A percentile compares a stretch with the other conserved stretches of the same genome.
Evolutionary conservation across 2,329 filamentous ascomycete genomes (phyloP).

Genomic region (Drechslerella dactyloides): DNA sequence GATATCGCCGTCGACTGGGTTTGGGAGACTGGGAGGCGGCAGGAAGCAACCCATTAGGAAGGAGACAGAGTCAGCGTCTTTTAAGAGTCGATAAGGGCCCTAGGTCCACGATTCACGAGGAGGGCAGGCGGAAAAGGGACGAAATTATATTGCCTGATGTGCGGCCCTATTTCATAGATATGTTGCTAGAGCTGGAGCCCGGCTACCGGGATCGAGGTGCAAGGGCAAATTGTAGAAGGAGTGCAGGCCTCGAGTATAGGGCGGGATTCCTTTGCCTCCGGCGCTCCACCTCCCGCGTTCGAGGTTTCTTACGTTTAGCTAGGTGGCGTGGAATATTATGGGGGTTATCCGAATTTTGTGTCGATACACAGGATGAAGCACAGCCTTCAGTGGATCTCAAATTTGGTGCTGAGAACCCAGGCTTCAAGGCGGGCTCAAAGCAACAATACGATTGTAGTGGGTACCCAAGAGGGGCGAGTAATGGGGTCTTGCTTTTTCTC

Average conservation of each 20-base stretch:
- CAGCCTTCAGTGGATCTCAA: constrained; percentile 22
- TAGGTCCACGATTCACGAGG: constrained; percentile 39
- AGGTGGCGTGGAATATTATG: constrained; percentile 38
- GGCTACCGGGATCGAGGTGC: constrained; percentile 32
- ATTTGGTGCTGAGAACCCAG: constrained; percentile 31
- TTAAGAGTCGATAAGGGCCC: constrained; percentile 45
- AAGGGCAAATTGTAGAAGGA: constrained; percentile 1
- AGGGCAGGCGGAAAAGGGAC: constrained; percentile 25
- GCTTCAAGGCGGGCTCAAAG: constrained; percentile 14
- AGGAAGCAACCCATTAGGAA: constrained; percentile 44
- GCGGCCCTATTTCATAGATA: constrained; percentile 31
- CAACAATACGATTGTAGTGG: constrained; percentile 16
- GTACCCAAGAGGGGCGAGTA: constrained; percentile 23
- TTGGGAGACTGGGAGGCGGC: constrained; percentile 24
- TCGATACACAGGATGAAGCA: constrained; percentile 12
- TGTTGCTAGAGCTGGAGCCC: constrained; percentile 29
- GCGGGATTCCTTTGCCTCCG: constrained; percentile 24
- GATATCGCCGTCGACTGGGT: constrained; percentile 23
- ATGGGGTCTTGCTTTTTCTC: constrained; percentile 25
- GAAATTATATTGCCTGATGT: constrained; percentile 18
- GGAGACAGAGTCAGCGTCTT: constrained; percentile 41
- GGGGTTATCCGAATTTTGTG: constrained; percentile 19
- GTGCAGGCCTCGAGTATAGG: constrained; percentile 17
- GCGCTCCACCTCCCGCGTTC: constrained; percentile 27
- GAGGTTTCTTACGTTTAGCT: constrained; percentile 39